These are phyloP conservation scores for Neonectria faginata DNA, from an alignment of 2,329 filamentous ascomycete genomes.

Conservation along the genomic window DNA sequence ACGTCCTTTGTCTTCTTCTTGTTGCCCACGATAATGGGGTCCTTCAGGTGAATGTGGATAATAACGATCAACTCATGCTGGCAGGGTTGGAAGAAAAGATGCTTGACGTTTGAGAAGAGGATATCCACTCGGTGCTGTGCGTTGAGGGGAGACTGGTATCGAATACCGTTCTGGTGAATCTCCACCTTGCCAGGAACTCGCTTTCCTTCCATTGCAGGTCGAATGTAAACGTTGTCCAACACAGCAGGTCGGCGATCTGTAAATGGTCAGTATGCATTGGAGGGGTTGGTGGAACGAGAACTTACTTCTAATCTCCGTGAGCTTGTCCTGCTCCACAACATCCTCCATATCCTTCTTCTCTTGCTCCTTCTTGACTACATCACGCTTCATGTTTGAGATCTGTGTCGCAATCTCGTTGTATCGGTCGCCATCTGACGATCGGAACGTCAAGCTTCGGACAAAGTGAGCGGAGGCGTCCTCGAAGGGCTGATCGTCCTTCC, in stretches of 20 bases:
- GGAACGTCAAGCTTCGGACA: conserved; percentile 93
- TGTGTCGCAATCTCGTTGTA: conserved; percentile 92
- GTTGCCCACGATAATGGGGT: conserved; percentile 97
- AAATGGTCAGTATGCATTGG: conserved; percentile 53
- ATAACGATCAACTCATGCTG: conserved; percentile 97
- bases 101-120: conserved; percentile 97
- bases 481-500: conserved; percentile 97
- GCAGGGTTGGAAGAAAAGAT: conserved; percentile 98
- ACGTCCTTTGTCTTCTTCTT: conserved; percentile 98
- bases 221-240: conserved; percentile 94
- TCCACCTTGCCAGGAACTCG: conserved; percentile 95
- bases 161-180: conserved; percentile 98
- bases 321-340: conserved; percentile 98
- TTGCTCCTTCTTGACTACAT: conserved; percentile 90
- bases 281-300: conserved; percentile 29
- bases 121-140: conserved; percentile 89
- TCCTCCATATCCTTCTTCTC: conserved; percentile 99
- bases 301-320: conserved; percentile 91
- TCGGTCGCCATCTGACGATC: conserved; percentile 87
- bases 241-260: conserved; percentile 89
- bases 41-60: conserved; percentile 97
- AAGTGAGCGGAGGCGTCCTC: conserved; percentile 97
- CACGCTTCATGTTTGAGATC: conserved; percentile 96
- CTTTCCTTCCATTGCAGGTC: conserved; percentile 95
- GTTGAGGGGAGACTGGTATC: conserved; percentile 86